Evolutionary conservation across 768 basidiomycete genomes (phyloP), one percentile per base, ranked within the genome.

Genomic region (Holtermanniella nyarrowii): DNA sequence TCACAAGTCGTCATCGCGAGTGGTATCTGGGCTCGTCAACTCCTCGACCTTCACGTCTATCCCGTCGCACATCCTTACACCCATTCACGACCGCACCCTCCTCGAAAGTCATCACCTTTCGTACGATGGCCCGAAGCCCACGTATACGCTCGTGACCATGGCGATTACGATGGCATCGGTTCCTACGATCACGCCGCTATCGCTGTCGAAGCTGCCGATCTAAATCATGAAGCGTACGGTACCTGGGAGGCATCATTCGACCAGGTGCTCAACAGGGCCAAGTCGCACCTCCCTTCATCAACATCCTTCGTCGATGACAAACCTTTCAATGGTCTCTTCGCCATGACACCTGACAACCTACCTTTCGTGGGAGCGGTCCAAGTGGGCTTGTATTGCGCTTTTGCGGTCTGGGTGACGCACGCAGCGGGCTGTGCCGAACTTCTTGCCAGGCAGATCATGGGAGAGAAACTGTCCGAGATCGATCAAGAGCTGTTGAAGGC

Each of bases 81-180:
- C 23, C 50, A 55, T 23, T 50, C 54, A 3, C 22, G 23, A 7
- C 48, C 44, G 11, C 54, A 55, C 31, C 42, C 26, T 3, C 18
- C 42, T 10, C 25, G 49, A 14, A 16, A n/a, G 37, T 31, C 46
- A 5, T 50, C 48, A 14, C 54, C 54, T 1, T 55, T 55, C 44
- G 46, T 55, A 3, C 44, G 54, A 42, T 55, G 54, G 54, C 54
- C 54, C 21, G 31, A 43, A 18, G 20, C 26, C 5, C 54, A 55
- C 49, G 54, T 55, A 24, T 55, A 55, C 23, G 54, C 54, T 10
- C 44, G 54, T 20, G 54, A 55, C 37, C 54, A 55, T 26, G 54
- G 54, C 22, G 7, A n/a, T 10, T 31, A 39, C 13, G 49, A 55
- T 42, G 54, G 54, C 18, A 5, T 55, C 0, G 54, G 54, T 2